phyloP scores from a whole-genome alignment of 1,139 yeast species.

The Pichia sp. region DNA sequence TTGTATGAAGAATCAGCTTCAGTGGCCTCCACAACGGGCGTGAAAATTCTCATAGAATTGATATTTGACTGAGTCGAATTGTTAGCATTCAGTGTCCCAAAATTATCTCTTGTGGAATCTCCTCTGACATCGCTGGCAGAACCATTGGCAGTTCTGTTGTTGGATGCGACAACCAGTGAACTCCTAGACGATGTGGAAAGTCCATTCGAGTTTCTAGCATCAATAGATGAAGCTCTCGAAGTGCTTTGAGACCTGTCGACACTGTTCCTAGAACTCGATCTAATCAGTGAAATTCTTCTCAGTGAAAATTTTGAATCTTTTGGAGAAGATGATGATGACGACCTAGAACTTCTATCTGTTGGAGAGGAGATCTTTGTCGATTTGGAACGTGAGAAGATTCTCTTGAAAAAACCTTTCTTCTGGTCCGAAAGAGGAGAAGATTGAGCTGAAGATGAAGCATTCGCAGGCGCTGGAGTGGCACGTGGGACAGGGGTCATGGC shows the following conservation, averaged over 20 bases:
- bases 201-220: neutral
- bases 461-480: neutral
- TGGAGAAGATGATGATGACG: neutral
- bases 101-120: neutral
- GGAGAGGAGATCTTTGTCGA: neutral
- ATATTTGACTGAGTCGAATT: neutral
- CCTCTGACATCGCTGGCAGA: neutral
- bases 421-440: constrained; percentile 1
- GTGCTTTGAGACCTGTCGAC: constrained; percentile 1
- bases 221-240: constrained; percentile 9
- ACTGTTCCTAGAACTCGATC: constrained; percentile 4
- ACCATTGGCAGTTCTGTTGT: neutral
- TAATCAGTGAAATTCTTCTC: constrained; percentile 2
- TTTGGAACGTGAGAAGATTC: constrained; percentile 12
- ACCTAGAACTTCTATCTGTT: neutral
- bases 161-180: neutral
- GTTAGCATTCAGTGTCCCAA: neutral
- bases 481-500: neutral
- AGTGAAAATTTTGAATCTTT: constrained; percentile 9
- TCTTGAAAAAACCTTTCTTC: constrained; percentile 13
- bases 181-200: neutral
- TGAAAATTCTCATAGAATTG: constrained; percentile 2
- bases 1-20: constrained; percentile 5
- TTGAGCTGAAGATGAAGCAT: neutral
- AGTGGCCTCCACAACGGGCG: neutral